phyloP scores from a whole-genome alignment of 1,139 yeast genomes.

The Hyphopichia khmerensis region DNA sequence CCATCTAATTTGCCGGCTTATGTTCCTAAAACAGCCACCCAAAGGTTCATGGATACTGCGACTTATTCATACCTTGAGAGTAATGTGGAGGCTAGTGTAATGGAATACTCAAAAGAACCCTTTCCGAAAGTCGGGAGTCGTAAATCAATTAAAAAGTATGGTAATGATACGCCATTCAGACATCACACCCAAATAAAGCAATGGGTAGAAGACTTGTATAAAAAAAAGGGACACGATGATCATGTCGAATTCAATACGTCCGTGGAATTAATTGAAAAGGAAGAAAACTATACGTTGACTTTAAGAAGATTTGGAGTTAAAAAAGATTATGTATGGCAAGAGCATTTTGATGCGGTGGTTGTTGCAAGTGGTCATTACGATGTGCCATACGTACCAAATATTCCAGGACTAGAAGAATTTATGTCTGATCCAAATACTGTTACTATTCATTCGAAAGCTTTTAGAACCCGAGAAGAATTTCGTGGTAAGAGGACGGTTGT shows the following conservation, averaged over 20 bases:
- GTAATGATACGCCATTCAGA: conserved; percentile 46
- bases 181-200: conserved; percentile 45
- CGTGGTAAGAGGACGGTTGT: conserved; percentile 33
- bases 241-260: conserved; percentile 30
- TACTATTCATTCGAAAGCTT: conserved; percentile 44
- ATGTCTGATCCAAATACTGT: conserved; percentile 20
- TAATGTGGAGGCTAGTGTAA: conserved; percentile 56
- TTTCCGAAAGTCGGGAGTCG: conserved; percentile 25
- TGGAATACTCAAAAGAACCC: conserved; percentile 53
- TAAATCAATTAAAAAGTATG: conserved; percentile 15
- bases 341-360: conserved; percentile 26
- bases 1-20: conserved; percentile 21
- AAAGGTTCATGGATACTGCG: conserved; percentile 30
- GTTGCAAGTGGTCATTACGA: conserved; percentile 36
- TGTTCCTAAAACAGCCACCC: conserved; percentile 29
- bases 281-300: conserved; percentile 39
- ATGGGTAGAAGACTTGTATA: conserved; percentile 42
- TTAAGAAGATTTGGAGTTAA: conserved; percentile 26
- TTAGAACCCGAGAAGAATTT: conserved; percentile 26
- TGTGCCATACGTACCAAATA: conserved; percentile 31
- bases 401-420: conserved; percentile 39
- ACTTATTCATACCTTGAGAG: conserved; percentile 56
- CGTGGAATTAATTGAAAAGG: conserved; percentile 32
- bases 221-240: conserved; percentile 22
- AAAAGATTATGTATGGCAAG: conserved; percentile 21